Conservation (phyloP, 805 yeast species). For the Isabelozyma pseudorhagii region DNA sequence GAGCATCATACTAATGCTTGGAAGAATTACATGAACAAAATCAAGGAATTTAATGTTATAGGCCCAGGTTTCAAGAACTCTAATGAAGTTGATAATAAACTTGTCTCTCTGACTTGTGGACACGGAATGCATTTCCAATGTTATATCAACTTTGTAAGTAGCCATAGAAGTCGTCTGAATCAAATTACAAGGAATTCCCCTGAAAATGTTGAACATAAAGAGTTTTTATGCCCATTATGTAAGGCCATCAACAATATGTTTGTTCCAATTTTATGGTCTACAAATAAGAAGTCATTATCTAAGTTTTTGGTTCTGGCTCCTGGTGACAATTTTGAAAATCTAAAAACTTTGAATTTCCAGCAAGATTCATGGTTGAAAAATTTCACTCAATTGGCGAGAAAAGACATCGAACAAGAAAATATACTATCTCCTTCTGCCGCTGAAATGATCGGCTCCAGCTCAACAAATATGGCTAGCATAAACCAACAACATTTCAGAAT, state of each 20-base stretch:
- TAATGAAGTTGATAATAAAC: conserved; percentile 36
- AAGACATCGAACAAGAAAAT: conserved; percentile 20
- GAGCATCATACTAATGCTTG: conserved; percentile 26
- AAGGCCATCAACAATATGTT: conserved; percentile 82
- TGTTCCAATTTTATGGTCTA: conserved; percentile 67
- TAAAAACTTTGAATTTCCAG: conserved; percentile 10
- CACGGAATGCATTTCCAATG: conserved; percentile 91
- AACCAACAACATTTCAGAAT: conserved; percentile 23
- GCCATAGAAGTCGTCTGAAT: conserved; percentile 53
- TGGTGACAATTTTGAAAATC: conserved; percentile 8
- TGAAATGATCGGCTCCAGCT: conserved; percentile 23
- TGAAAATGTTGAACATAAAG: conserved; percentile 65
- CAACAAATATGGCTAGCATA: conserved; percentile 7
- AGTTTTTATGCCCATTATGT: conserved; percentile 88
- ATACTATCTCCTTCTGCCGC: conserved; percentile 22
- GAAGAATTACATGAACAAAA: conserved; percentile 31
- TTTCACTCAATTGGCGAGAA: conserved; percentile 15
- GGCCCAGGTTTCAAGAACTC: conserved; percentile 70
- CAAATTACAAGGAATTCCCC: conserved; percentile 84
- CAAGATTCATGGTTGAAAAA: conserved; percentile 21
- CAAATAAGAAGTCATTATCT: conserved; percentile 36
- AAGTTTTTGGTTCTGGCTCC: conserved; percentile 15
- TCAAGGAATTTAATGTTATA: conserved; percentile 41
- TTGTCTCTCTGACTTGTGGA: conserved; percentile 76
- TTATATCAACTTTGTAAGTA: conserved; percentile 58